Percentiles rank a stretch among this genome's conserved stretches.
These are phyloP conservation scores for Laguncularia racemosa DNA, from an alignment of 345 rosid species.

Conservation along the genomic window DNA sequence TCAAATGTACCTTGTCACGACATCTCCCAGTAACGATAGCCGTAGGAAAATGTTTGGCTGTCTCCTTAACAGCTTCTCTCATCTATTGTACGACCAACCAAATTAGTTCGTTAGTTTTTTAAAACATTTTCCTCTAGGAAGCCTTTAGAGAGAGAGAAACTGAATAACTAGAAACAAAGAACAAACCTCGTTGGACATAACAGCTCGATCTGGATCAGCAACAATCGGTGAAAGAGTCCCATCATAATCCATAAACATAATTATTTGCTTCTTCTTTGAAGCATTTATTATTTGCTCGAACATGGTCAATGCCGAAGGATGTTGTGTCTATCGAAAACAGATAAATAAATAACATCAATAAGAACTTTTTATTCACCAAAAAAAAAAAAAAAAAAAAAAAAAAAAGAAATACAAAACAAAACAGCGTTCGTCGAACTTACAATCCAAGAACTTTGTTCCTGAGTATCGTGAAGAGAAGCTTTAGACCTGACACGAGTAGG, in stretches of 20 bases:
- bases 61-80: constrained; percentile 68
- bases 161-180: not conserved
- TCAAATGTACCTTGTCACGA: constrained; percentile 72
- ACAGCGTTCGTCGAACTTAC: constrained; percentile 26
- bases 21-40: constrained; percentile 96
- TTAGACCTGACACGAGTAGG: constrained; percentile 60
- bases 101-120: no score
- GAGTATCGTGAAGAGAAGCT: constrained; percentile 23
- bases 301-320: constrained; percentile 79
- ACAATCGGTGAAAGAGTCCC: constrained; percentile 98
- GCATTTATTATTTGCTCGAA: constrained; percentile 57
- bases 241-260: constrained; percentile 95
- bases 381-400: not conserved
- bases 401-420: not conserved
- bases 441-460: constrained; percentile 45
- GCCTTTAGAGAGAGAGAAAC: no score
- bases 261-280: constrained; percentile 69
- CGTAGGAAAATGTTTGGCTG: constrained; percentile 71
- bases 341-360: not conserved
- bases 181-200: constrained; percentile 73
- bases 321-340: constrained; percentile 36
- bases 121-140: no score
- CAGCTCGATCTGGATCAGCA: constrained; percentile 87
- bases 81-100: constrained; percentile 29
- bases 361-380: not conserved